A percentile compares a stretch with the other conserved stretches of the same genome.
These are phyloP conservation scores for Wallacemonas sp. DNA, from an alignment of 208 protist species.

Conservation along the genomic window DNA sequence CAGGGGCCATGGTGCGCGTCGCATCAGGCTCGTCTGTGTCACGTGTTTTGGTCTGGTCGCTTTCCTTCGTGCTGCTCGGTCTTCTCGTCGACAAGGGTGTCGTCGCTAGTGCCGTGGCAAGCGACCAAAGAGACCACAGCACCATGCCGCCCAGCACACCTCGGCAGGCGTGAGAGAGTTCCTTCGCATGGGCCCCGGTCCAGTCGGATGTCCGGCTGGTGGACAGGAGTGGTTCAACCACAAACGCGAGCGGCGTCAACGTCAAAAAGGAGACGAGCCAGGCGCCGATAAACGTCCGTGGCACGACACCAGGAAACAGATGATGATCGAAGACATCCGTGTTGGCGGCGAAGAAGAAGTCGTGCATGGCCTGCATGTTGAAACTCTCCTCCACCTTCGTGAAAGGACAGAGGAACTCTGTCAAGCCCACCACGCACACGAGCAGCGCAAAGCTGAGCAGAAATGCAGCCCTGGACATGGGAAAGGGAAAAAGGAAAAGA, in stretches of 20 bases:
- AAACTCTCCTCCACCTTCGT: conserved; percentile 97
- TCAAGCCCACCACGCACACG: conserved; percentile 27
- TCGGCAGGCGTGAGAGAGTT: conserved; percentile 34
- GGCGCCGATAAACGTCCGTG: conserved; percentile 89
- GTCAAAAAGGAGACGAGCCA: conserved; percentile 45
- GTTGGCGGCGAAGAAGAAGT: conserved; percentile 72
- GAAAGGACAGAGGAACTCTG: conserved; percentile 51
- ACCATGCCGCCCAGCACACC: conserved; percentile 31
- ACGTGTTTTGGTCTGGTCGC: background rate
- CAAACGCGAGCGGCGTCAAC: conserved; percentile 21
- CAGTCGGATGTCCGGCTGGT: background rate
- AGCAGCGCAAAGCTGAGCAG: conserved; percentile 21
- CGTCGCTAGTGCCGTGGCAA: conserved; percentile 15
- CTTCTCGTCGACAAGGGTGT: background rate
- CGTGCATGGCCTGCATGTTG: conserved; percentile 94
- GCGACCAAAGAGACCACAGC: conserved; percentile 28
- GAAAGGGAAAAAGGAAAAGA: conserved; percentile 15
- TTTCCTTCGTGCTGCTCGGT: background rate
- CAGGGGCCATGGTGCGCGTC: too few relatives aligned
- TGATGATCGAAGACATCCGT: conserved; percentile 88
- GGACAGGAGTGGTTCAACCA: conserved; percentile 1
- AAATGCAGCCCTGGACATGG: background rate
- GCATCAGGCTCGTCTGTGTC: background rate
- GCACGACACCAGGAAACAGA: conserved; percentile 92
- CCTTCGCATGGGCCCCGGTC: conserved; percentile 17